A percentile compares a stretch with the other conserved stretches of the same genome.
phyloP scores from a whole-genome alignment of 768 basidiomycete species.

The Collybia nuda region DNA sequence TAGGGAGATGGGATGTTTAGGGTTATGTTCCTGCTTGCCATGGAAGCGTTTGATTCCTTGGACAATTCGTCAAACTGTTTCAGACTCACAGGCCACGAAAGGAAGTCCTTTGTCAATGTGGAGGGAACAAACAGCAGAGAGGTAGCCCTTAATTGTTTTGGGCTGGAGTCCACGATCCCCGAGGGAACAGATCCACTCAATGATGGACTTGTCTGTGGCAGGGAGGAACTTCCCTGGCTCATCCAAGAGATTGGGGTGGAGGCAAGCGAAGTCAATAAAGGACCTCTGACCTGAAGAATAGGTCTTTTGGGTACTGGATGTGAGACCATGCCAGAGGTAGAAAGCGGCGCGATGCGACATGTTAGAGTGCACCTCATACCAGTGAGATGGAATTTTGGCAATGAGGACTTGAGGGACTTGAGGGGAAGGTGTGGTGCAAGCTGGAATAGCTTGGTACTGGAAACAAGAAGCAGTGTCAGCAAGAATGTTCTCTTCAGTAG shows the following conservation, averaged over 20 bases:
- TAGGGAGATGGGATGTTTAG: slow-evolving; percentile 21
- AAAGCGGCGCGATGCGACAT: slow-evolving; percentile 15
- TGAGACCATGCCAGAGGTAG: slow-evolving; percentile 29
- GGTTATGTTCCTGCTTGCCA: slow-evolving; percentile 22
- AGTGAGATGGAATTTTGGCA: slow-evolving; percentile 17
- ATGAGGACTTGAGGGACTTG: slow-evolving; percentile 11
- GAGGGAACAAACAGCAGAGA: slow-evolving; percentile 23
- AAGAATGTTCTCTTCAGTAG: slow-evolving; percentile 16
- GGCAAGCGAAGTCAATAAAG: slow-evolving; percentile 24
- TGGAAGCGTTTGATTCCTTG: slow-evolving; percentile 30
- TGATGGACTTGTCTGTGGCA: slow-evolving; percentile 11
- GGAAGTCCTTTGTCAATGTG: slow-evolving; percentile 28
- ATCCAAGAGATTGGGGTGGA: slow-evolving; percentile 15
- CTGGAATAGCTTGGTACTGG: slow-evolving; percentile 15
- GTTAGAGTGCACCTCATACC: slow-evolving; percentile 16
- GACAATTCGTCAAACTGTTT: slow-evolving; percentile 24
- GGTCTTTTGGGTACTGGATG: slow-evolving; percentile 24
- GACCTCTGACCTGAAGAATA: slow-evolving; percentile 24
- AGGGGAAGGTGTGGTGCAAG: slow-evolving; percentile 19
- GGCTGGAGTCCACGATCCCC: slow-evolving; percentile 11
- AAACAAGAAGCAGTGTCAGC: slow-evolving; percentile 27
- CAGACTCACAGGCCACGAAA: slow-evolving; percentile 21
- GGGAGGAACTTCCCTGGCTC: slow-evolving; percentile 17
- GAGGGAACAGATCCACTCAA: slow-evolving; percentile 20
- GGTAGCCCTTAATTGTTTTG: slow-evolving; percentile 20